These are phyloP conservation scores for Cocos nucifera DNA, from an alignment of 176 grass and related monocot genomes.

Conservation along the genomic window DNA sequence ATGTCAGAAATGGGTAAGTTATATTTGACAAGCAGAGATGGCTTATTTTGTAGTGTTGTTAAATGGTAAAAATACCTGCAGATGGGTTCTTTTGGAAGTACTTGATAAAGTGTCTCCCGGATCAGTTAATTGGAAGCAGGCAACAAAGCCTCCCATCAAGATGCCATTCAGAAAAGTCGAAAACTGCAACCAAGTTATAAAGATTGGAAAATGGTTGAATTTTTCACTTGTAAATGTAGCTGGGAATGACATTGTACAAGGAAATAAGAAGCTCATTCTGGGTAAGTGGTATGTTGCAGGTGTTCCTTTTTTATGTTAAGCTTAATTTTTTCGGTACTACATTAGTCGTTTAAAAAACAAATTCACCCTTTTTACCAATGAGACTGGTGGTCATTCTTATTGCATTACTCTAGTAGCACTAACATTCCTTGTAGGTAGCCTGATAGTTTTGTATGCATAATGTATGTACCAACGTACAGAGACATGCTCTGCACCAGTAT, in stretches of 20 bases:
- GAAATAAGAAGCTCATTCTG: slow-evolving; percentile 98
- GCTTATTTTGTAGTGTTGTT: background rate
- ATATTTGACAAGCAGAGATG: background rate
- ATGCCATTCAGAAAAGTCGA: slow-evolving; percentile 93
- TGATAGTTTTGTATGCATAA: no score
- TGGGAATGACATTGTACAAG: slow-evolving; percentile 98
- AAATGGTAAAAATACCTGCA: slow-evolving; percentile 20
- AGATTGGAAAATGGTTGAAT: slow-evolving; percentile 73
- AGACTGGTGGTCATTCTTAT: no score
- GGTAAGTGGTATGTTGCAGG: slow-evolving; percentile 28
- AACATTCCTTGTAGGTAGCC: no score
- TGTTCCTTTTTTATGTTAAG: no score
- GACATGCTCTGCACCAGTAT: no score
- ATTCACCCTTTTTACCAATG: no score
- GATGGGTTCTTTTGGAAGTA: slow-evolving; percentile 99
- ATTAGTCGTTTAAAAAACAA: no score
- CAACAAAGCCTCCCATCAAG: slow-evolving; percentile 94
- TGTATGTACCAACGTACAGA: no score
- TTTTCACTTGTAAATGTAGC: slow-evolving; percentile 95
- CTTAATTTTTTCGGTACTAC: no score
- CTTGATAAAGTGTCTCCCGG: slow-evolving; percentile 92
- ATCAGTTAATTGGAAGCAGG: slow-evolving; percentile 85
- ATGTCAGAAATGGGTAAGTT: slow-evolving; percentile 83
- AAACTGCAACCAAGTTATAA: slow-evolving; percentile 97
- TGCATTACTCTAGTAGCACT: no score